Base-by-base conservation (phyloP, 129 eudicot genomes). In the Silybum marianum region DNA sequence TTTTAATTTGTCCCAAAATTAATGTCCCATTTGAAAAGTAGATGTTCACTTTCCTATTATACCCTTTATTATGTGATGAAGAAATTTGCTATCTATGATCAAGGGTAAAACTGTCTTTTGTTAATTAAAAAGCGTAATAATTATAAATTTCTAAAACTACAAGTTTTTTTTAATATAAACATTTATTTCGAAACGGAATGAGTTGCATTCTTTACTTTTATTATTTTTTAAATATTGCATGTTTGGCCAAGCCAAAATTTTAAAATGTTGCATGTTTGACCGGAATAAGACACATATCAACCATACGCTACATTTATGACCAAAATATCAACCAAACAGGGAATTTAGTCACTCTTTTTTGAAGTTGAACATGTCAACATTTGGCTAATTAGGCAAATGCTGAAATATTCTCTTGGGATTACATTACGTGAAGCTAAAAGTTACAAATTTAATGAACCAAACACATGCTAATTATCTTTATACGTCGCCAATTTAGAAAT, bases 221-320 rank as follows among this genome's bases (percentile, higher is more conserved):
- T 58, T 16, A 22, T 65, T 14, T 16, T 4, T 11, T 48, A 67
- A 42, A 44, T 3, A 58, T 34, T 23, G 28, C 67, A 76, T 44
- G 68, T 44, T 81, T 66, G 85, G 76, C 80, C 69, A 44, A 32
- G 60, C 21, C 2, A 42, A 23, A n/a, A 19, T 36, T 58, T 39
- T 62, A 6, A 3, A 66, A 16, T 32, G 7, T 74, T 26, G 26
- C 48, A 68, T 76, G 77, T 82, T 76, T 76, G 85, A 76, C 81
- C 72, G 51, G 22, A 72, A 72, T 75, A 40, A 1, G 7, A 71
- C 40, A 75, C 24, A 6, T 21, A 71, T 25, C 72, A 60, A 77
- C 84, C 84, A 72, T 80, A 34, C 70, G 22, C n/a, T 74, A 21
- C 51, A 74, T 65, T n/a, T 73, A 71, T 65, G 22, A 28, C 74